Base-by-base conservation (phyloP, 257 asterid species). In the Fraxinus cuspidata region DNA sequence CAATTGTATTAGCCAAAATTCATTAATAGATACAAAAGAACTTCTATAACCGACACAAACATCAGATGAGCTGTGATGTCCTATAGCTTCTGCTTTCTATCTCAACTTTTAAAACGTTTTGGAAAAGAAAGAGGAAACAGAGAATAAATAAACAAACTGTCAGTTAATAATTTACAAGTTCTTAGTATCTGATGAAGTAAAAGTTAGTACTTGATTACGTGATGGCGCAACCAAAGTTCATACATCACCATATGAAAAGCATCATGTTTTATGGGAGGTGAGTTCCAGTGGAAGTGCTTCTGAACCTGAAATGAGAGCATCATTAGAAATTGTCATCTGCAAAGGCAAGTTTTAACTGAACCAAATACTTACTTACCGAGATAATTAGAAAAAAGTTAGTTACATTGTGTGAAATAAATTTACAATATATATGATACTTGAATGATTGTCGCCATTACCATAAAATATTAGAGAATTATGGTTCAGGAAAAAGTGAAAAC, bases 241-340 rank as follows among this genome's bases (percentile, higher is more conserved):
- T 93, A 95, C 97, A 95, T 93, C 56, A 95, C 88, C 99, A 92
- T 91, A 77, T 93, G 98, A 87, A 95, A 95, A 11, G 97, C 89
- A 38, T 95, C 99, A 10, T 85, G 87, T 44, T 79, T 84, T 64
- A 82, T 28, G 7, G 99, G 93, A 70, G 97, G 99, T 7, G 97
- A 71, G 87, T 95, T 95, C 97, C 99, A 95, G 64, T 87, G 97
- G 87, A 91, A 91, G 82, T 95, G 99, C 87, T 91, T 90, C 86
- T 93, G 97, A 47, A 93, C 88, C 99, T 95, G 89, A 47, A 12
- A 56, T 42, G 53, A 75, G 44, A 81, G 70, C 42, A 76, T 32
- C 77, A 82, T 16, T 53, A 75, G 16, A 70, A 53, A 15, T 71
- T 40, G 10, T 6, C 71, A 21, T 51, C 44, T 69, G 32, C 23